A percentile compares a stretch with the other conserved stretches of the same genome.
phyloP scores from a whole-genome alignment of 305 asterid genomes.

The Nicotiana rustica region DNA sequence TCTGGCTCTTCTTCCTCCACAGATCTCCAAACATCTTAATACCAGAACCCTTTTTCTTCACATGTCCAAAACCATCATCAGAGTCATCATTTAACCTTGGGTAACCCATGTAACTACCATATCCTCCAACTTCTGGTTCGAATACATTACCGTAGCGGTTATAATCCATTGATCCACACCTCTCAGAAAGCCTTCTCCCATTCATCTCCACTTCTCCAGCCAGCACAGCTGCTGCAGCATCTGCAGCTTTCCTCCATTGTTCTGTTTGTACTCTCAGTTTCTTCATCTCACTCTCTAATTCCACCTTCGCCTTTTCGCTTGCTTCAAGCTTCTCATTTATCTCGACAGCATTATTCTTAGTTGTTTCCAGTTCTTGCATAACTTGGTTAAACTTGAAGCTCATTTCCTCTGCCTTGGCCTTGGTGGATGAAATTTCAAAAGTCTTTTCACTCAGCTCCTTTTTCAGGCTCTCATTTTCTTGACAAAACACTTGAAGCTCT shows the following conservation, averaged over 20 bases:
- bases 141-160: constrained; percentile 55
- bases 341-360: constrained; percentile 41
- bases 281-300: constrained; percentile 80
- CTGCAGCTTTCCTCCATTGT: constrained; percentile 96
- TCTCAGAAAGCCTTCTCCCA: constrained; percentile 70
- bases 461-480: constrained; percentile 61
- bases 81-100: constrained; percentile 58
- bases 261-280: constrained; percentile 80
- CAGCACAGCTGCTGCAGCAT: constrained; percentile 86
- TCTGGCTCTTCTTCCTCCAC: constrained; percentile 88
- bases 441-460: constrained; percentile 53
- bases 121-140: constrained; percentile 48
- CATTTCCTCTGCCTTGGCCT: constrained; percentile 55
- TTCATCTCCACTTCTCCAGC: constrained; percentile 71
- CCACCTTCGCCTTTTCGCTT: constrained; percentile 62
- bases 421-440: constrained; percentile 49
- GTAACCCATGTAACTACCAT: constrained; percentile 63
- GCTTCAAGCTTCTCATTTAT: constrained; percentile 57
- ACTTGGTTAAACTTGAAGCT: constrained; percentile 47
- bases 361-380: constrained; percentile 60
- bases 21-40: constrained; percentile 81
- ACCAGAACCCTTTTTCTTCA: constrained; percentile 76
- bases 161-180: constrained; percentile 89
- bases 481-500: constrained; percentile 45
- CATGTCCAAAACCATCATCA: constrained; percentile 62